A percentile compares a stretch with the other conserved stretches of the same genome.
Conservation (phyloP, 192 early-diverging fungal species). For the Coemansia sp. region DNA sequence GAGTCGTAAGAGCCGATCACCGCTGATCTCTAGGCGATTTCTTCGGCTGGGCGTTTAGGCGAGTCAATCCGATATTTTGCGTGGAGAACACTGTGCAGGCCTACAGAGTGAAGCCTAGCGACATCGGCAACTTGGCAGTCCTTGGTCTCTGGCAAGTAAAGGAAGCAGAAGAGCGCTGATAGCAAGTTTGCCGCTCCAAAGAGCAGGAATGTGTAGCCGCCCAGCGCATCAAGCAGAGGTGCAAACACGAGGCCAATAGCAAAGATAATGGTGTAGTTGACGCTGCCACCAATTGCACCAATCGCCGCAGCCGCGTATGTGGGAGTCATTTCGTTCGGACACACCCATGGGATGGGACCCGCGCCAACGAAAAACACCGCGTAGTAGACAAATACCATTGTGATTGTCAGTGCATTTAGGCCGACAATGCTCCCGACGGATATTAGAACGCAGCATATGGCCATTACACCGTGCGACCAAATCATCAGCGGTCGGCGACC, state of each 20-base stretch:
- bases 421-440: slow-evolving; percentile 61
- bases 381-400: slow-evolving; percentile 70
- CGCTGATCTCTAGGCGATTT: neutral
- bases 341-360: slow-evolving; percentile 79
- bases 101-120: slow-evolving; percentile 38
- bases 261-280: slow-evolving; percentile 68
- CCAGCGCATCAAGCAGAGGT: slow-evolving; percentile 36
- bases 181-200: slow-evolving; percentile 65
- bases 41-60: neutral
- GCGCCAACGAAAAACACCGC: slow-evolving; percentile 72
- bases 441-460: slow-evolving; percentile 60
- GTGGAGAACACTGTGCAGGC: slow-evolving; percentile 40
- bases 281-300: slow-evolving; percentile 62
- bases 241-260: slow-evolving; percentile 61
- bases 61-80: slow-evolving; percentile 10
- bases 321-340: slow-evolving; percentile 74
- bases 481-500: slow-evolving; percentile 73
- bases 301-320: slow-evolving; percentile 70
- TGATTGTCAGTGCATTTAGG: slow-evolving; percentile 56
- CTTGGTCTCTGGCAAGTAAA: slow-evolving; percentile 80
- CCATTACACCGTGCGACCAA: slow-evolving; percentile 61
- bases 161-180: slow-evolving; percentile 60
- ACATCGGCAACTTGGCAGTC: slow-evolving; percentile 68
- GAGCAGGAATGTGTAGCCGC: slow-evolving; percentile 60
- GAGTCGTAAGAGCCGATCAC: neutral